phyloP scores from a whole-genome alignment of 495 filamentous ascomycete genomes.

The Hypoxylon lenormandii region DNA sequence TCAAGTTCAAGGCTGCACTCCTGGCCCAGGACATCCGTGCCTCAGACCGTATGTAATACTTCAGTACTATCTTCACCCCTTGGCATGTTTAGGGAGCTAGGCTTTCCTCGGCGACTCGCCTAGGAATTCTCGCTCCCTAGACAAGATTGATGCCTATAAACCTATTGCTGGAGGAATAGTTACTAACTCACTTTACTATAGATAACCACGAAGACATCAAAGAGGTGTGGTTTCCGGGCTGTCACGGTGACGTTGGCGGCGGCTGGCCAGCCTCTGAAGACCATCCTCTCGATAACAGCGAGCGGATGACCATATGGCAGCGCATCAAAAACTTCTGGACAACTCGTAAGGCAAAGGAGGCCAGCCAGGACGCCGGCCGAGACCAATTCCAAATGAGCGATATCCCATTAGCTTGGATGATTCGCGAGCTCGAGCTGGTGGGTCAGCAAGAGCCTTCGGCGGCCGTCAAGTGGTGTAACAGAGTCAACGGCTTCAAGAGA shows the following conservation, averaged over 20 bases:
- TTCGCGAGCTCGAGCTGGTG: slow-evolving; percentile 52
- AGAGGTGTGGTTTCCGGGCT: slow-evolving; percentile 52
- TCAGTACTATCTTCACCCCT: too few species aligned
- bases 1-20: slow-evolving; percentile 57
- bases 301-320: slow-evolving; percentile 41
- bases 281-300: slow-evolving; percentile 21
- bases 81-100: too few species aligned
- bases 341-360: slow-evolving; percentile 37
- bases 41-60: background rate
- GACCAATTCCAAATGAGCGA: slow-evolving; percentile 54
- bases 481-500: slow-evolving; percentile 38
- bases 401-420: slow-evolving; percentile 58
- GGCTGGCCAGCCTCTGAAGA: slow-evolving; percentile 40
- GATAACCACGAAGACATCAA: slow-evolving; percentile 47
- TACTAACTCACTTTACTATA: too few species aligned
- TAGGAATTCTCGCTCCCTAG: too few species aligned
- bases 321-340: slow-evolving; percentile 45
- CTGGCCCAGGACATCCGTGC: slow-evolving; percentile 46
- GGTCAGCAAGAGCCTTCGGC: slow-evolving; percentile 33
- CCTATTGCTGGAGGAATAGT: too few species aligned
- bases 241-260: slow-evolving; percentile 62
- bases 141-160: too few species aligned
- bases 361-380: slow-evolving; percentile 27
- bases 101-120: too few species aligned
- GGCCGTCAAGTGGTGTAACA: slow-evolving; percentile 42